phyloP scores from a whole-genome alignment of 2,329 filamentous ascomycete species.

The Verticillium klebahnii region DNA sequence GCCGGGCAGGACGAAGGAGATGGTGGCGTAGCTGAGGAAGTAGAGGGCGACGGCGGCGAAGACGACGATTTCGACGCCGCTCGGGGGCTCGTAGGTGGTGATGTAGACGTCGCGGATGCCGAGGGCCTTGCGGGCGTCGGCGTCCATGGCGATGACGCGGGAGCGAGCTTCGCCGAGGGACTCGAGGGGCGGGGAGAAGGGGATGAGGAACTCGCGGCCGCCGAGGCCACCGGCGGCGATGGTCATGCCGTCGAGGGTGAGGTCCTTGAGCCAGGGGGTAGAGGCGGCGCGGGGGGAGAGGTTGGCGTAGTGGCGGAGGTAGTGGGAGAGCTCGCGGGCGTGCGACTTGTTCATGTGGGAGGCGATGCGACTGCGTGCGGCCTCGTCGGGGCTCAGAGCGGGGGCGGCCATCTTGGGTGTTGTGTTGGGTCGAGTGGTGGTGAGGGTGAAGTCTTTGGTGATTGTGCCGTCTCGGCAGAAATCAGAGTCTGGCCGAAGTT shows the following conservation, averaged over 20 bases:
- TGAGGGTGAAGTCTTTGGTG: not conserved
- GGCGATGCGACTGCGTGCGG: slow-evolving; percentile 41
- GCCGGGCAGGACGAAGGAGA: slow-evolving; percentile 47
- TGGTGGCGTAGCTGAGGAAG: slow-evolving; percentile 42
- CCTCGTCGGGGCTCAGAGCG: slow-evolving; percentile 2
- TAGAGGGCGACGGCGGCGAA: slow-evolving; percentile 52
- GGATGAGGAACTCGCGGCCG: slow-evolving; percentile 45
- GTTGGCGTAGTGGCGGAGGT: slow-evolving; percentile 67
- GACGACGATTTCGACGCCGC: slow-evolving; percentile 42
- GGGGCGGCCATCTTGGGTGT: not conserved
- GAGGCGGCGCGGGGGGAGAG: slow-evolving; percentile 52
- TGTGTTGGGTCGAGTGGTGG: not conserved
- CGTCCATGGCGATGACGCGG: slow-evolving; percentile 67
- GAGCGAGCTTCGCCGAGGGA: slow-evolving; percentile 62
- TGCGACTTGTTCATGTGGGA: slow-evolving; percentile 88
- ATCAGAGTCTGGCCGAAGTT: not conserved
- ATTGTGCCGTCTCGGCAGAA: not conserved
- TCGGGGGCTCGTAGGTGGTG: slow-evolving; percentile 33
- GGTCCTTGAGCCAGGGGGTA: slow-evolving; percentile 58
- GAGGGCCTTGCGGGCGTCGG: slow-evolving; percentile 52
- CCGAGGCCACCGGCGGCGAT: slow-evolving; percentile 42
- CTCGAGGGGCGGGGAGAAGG: slow-evolving; percentile 67
- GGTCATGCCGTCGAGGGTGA: slow-evolving; percentile 59
- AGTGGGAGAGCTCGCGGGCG: slow-evolving; percentile 66
- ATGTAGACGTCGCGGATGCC: slow-evolving; percentile 47